Base-by-base conservation (phyloP, 1,284 basidiomycete species). In the Malassezia brasiliensis region DNA sequence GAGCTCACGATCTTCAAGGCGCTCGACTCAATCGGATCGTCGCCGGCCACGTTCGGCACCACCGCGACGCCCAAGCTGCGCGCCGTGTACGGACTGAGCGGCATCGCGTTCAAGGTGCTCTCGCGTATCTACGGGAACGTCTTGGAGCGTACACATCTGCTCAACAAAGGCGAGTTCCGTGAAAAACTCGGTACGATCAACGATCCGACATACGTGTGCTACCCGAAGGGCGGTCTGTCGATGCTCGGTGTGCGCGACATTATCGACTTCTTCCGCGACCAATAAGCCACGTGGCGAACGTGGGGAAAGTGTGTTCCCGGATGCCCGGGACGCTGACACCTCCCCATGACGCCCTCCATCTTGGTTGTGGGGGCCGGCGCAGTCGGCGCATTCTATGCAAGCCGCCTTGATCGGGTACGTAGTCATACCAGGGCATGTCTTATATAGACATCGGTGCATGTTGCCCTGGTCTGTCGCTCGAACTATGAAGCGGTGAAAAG, bases 1-100 rank as follows among this genome's bases (percentile, higher is more conserved):
- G 77, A 79, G 75, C 76, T 79, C 60, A 78, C 80, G 54, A 76
- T 82, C 47, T 62, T 78, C 39, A 68, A 77, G 38, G 81, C 81
- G 10, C 77, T 82, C 60, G 76, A 78, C 53, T 74, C 77, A 55
- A 77, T 78, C 9, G 79, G 79, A 17, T 75, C 78, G 46, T 69
- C 68, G 32, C 68, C 64, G 38, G 76, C 79, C 46, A 81, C 81
- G 31, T 76, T 72, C 53, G 75, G 73, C 42, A 67, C 63, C 1
- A 66, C 66, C 15, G 69, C 70, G 2, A 59, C 65, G 19, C 30
- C 59, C 8, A 59, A 48, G 20, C 44, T 72, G 8, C 37, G 61
- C 12, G 63, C 65, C 31, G 66, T 64, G 60, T 65, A 68, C 37
- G 63, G 65, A 12, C 50, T 72, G 46, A 66, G 63, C 60, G 60